Evolutionary conservation across 768 basidiomycete genomes (phyloP), one percentile per base, ranked within the genome.

Genomic region (Tremella yokohamensis): DNA sequence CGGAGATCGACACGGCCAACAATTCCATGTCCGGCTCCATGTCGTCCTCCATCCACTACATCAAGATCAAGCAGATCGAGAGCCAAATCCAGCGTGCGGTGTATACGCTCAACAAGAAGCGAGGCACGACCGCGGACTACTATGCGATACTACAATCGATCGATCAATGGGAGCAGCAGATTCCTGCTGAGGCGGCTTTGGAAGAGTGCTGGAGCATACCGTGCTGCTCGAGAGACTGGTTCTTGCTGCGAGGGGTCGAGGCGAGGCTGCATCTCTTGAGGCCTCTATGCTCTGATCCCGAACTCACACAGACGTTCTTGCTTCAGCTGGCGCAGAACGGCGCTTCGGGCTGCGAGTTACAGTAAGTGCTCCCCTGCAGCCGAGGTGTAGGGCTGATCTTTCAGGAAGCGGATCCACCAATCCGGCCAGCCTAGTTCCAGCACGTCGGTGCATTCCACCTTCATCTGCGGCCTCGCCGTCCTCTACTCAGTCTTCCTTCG

Each of bases 401-500:
- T 18, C 54, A 63, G 62, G 26, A 63, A 59, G 47, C 56, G 54
- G 20, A 55, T 54, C 22, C 62, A 63, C 34, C 57, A 56, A 11
- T 40, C 37, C 18, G 62, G 62, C 8, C 49, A 50, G 26, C 62
- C 62, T 8, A 51, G 40, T 25, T 63, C 62, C 2, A 58, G 53
- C 39, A 52, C 57, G 1, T 59, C 57, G 12, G 54, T 59, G 4
- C 62, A 63, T 39, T 58, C 62, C 6, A 58, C 57, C 16, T 63
- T 63, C 42, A 63, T 56, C 24, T 63, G 62, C 51, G 62, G 62
- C 7, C 39, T 59, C 12, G 58, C 58, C 11, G 22, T 63, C n/a
- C 62, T 63, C 16, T 63, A 63, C 57, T 47, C 62, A 20, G 34
- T 56, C 13, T 63, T 63, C 57, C 54, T 58, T 4, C 40, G 38